Conservation (phyloP, 495 filamentous ascomycete species). For the Cercophora samala region DNA sequence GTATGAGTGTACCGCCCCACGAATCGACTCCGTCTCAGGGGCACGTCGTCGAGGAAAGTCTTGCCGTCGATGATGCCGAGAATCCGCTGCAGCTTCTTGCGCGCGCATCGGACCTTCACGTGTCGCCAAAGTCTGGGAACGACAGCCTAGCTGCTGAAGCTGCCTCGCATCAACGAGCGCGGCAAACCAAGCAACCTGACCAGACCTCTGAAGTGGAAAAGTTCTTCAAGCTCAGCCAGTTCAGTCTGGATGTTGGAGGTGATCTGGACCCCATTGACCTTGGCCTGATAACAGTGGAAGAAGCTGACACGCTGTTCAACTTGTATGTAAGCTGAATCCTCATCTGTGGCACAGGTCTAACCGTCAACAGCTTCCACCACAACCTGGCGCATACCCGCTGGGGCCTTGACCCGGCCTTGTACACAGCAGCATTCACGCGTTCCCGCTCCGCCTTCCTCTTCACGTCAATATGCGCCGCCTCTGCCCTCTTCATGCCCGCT, state of each 20-base stretch:
- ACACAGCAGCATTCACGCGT: constrained; percentile 61
- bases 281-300: constrained; percentile 59
- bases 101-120: constrained; percentile 63
- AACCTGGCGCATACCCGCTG: constrained; percentile 71
- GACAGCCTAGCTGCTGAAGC: constrained; percentile 21
- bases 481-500: constrained; percentile 61
- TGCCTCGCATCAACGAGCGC: constrained; percentile 26
- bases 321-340: constrained; percentile 48
- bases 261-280: constrained; percentile 66
- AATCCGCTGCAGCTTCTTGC: constrained; percentile 70
- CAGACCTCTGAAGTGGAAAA: constrained; percentile 37
- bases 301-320: constrained; percentile 59
- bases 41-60: constrained; percentile 35
- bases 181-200: constrained; percentile 29
- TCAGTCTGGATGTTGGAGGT: constrained; percentile 57
- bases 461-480: constrained; percentile 63
- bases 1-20: constrained; percentile 28
- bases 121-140: constrained; percentile 44
- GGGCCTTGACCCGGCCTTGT: constrained; percentile 65
- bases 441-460: constrained; percentile 66
- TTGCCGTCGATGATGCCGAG: constrained; percentile 67
- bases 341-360: neutral
- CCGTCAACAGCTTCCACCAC: constrained; percentile 56
- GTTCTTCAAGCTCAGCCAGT: constrained; percentile 62
- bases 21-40: constrained; percentile 33